A percentile compares a stretch with the other conserved stretches of the same genome.
phyloP scores from a whole-genome alignment of 2,329 filamentous ascomycete genomes.

The Epichloe brachyelytri region DNA sequence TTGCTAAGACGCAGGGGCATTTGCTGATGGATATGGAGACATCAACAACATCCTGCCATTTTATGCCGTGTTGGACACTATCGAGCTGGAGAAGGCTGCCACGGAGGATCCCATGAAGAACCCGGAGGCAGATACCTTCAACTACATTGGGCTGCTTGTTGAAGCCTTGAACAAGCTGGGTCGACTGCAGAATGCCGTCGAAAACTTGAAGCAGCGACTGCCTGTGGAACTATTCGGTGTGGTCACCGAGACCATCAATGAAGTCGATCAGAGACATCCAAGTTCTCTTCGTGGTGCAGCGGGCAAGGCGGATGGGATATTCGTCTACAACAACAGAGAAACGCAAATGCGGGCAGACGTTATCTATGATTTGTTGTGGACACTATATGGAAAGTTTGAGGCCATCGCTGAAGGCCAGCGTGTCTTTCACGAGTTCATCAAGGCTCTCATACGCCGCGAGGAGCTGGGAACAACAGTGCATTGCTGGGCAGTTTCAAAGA shows the following conservation, averaged over 20 bases:
- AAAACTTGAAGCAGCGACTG: conserved; percentile 81
- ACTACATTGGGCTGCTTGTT: conserved; percentile 76
- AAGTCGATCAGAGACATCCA: conserved; percentile 89
- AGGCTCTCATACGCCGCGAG: conserved; percentile 73
- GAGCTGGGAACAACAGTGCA: conserved; percentile 46
- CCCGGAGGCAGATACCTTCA: conserved; percentile 88
- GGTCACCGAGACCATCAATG: conserved; percentile 87
- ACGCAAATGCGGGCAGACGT: conserved; percentile 71
- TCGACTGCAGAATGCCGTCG: conserved; percentile 71
- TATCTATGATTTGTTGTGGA: conserved; percentile 83
- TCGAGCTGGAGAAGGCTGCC: conserved; percentile 49
- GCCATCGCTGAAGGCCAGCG: conserved; percentile 93
- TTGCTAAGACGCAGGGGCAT: conserved; percentile 52
- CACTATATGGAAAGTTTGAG: conserved; percentile 91
- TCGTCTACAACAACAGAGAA: conserved; percentile 54
- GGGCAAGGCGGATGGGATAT: conserved; percentile 40
- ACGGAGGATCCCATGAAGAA: conserved; percentile 86
- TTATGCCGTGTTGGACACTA: conserved; percentile 43
- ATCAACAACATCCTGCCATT: conserved; percentile 38
- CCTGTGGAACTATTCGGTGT: conserved; percentile 90
- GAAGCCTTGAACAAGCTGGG: conserved; percentile 86
- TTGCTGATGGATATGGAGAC: conserved; percentile 35
- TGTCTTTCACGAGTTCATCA: conserved; percentile 83
- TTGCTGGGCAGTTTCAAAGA: conserved; percentile 87
- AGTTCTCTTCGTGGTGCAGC: conserved; percentile 53